Conservation (phyloP, 176 grass and related monocot genomes). For the Carex cristatella region DNA sequence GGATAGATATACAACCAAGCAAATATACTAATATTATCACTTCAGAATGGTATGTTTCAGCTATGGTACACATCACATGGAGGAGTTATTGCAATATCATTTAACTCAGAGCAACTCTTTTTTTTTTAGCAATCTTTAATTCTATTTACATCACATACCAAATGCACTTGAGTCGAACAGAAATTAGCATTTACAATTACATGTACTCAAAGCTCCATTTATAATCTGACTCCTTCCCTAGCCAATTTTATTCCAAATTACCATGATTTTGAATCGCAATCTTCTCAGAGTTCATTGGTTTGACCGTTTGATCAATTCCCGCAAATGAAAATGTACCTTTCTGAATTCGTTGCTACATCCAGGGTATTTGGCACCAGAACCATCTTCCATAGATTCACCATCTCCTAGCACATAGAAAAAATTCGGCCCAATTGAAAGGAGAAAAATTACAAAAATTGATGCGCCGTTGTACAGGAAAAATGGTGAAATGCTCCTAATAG, state of each 20-base stretch:
- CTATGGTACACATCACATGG: background rate
- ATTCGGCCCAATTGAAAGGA: constrained; percentile 24
- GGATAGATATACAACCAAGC: background rate
- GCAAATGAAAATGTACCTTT: constrained; percentile 33
- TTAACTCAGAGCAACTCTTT: too few species aligned
- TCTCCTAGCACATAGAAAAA: constrained; percentile 8
- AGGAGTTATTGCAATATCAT: background rate
- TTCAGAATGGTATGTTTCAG: background rate
- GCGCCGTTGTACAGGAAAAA: constrained; percentile 9
- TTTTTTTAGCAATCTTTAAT: background rate
- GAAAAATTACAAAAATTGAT: constrained; percentile 23
- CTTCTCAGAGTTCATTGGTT: background rate
- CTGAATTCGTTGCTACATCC: constrained; percentile 56
- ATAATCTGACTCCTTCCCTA: too few species aligned
- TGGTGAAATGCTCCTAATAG: constrained; percentile 21
- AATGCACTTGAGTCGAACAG: background rate
- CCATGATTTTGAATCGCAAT: background rate
- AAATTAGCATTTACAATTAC: background rate
- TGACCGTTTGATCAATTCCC: background rate
- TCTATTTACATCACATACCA: background rate
- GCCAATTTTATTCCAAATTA: background rate
- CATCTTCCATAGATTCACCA: constrained; percentile 35
- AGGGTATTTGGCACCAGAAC: constrained; percentile 47
- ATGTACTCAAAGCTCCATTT: background rate
- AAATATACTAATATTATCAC: background rate